Evolutionary conservation across 192 early-diverging fungal species (phyloP).

Genomic region (Coemansia sp.): DNA sequence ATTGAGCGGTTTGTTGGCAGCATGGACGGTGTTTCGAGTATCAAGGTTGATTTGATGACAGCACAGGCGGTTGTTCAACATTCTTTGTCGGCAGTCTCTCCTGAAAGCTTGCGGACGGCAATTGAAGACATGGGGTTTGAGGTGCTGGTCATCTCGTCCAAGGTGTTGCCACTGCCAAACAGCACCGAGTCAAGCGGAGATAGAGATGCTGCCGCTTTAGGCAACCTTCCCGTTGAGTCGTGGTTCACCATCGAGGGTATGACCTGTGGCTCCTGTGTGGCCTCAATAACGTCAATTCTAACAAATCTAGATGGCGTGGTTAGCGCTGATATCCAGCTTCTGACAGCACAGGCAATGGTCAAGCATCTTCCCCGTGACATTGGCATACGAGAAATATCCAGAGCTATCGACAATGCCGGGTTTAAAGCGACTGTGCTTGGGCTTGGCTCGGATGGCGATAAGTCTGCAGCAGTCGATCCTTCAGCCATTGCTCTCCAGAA

Average conservation of each 20-base stretch:
- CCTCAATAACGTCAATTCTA: slow-evolving; percentile 74
- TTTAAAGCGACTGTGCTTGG: slow-evolving; percentile 58
- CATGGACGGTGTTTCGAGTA: slow-evolving; percentile 49
- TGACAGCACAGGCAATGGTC: slow-evolving; percentile 68
- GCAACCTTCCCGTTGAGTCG: slow-evolving; percentile 28
- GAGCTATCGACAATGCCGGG: slow-evolving; percentile 70
- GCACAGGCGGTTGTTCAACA: slow-evolving; percentile 60
- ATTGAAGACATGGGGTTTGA: slow-evolving; percentile 81
- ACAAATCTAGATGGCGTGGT: slow-evolving; percentile 59
- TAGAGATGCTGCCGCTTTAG: slow-evolving; percentile 10
- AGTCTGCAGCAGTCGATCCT: slow-evolving; percentile 53
- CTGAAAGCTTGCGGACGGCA: slow-evolving; percentile 44
- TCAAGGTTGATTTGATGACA: slow-evolving; percentile 65
- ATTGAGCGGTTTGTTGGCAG: slow-evolving; percentile 54
- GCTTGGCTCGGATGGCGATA: slow-evolving; percentile 1
- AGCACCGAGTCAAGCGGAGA: not conserved
- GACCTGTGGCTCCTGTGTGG: slow-evolving; percentile 94
- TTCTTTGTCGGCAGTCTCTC: slow-evolving; percentile 11
- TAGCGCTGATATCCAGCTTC: slow-evolving; percentile 74
- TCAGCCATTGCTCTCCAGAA: slow-evolving; percentile 68
- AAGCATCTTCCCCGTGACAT: slow-evolving; percentile 63
- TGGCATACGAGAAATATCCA: slow-evolving; percentile 77
- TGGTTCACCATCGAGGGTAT: slow-evolving; percentile 74
- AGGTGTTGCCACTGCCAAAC: not conserved
- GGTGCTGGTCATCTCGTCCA: slow-evolving; percentile 44